Evolutionary conservation across 495 filamentous ascomycete species (phyloP).

Genomic region (Talaromyces trachyspermus): DNA sequence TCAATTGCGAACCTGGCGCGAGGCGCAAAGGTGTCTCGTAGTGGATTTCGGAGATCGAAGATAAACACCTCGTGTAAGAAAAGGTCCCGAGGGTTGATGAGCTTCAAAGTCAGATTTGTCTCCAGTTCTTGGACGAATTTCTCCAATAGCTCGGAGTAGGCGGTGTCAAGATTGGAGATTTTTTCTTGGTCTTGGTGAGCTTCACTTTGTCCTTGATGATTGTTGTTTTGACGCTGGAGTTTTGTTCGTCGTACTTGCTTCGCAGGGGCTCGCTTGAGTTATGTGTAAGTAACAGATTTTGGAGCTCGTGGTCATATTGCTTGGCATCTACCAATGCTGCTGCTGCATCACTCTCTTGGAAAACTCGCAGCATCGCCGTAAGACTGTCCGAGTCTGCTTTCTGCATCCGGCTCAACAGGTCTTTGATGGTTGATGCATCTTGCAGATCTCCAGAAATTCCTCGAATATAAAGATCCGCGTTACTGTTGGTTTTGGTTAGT

Average conservation of each 20-base stretch:
- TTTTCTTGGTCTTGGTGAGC: slow-evolving; percentile 71
- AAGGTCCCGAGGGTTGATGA: slow-evolving; percentile 53
- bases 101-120: slow-evolving; percentile 41
- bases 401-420: slow-evolving; percentile 45
- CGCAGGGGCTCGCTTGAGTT: slow-evolving; percentile 46
- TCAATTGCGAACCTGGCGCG: slow-evolving; percentile 71
- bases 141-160: slow-evolving; percentile 70
- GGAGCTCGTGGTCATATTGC: slow-evolving; percentile 21
- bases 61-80: slow-evolving; percentile 77
- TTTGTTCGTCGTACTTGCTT: slow-evolving; percentile 67
- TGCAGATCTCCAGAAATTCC: slow-evolving; percentile 50
- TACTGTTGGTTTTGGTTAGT: slow-evolving; percentile 25
- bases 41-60: slow-evolving; percentile 71
- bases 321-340: background rate
- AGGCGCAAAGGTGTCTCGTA: slow-evolving; percentile 77
- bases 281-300: slow-evolving; percentile 30
- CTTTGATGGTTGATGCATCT: slow-evolving; percentile 43
- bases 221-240: slow-evolving; percentile 69
- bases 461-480: slow-evolving; percentile 49
- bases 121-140: slow-evolving; percentile 49
- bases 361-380: background rate
- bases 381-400: slow-evolving; percentile 38
- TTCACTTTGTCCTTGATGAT: slow-evolving; percentile 82
- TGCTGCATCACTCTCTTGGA: background rate
- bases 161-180: slow-evolving; percentile 64